Evolutionary conservation across 768 basidiomycete genomes (phyloP).

Genomic region (Sutorius australiensis): DNA sequence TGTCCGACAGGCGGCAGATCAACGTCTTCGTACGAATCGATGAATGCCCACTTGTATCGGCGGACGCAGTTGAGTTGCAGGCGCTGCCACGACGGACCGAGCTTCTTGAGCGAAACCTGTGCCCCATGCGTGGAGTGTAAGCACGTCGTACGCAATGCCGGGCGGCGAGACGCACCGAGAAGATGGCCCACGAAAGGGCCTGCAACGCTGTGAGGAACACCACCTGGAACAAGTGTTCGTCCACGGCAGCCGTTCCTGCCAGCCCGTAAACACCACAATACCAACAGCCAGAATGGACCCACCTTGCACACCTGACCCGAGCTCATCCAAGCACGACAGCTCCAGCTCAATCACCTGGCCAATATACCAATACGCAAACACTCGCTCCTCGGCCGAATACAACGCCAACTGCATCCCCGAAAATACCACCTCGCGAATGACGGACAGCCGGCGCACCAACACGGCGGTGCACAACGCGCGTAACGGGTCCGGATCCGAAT

Average conservation of each 20-base stretch:
- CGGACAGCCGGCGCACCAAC: conserved; percentile 55
- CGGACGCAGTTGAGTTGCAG: conserved; percentile 56
- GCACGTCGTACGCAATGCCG: no score
- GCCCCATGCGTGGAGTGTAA: no score
- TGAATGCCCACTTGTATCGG: conserved; percentile 79
- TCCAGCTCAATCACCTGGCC: conserved; percentile 55
- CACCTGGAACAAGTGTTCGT: conserved; percentile 49
- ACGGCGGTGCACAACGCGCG: conserved; percentile 31
- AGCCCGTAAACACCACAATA: neutral
- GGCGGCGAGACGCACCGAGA: conserved; percentile 40
- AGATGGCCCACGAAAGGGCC: conserved; percentile 49
- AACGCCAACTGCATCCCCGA: conserved; percentile 78
- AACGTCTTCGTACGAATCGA: conserved; percentile 53
- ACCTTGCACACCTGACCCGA: conserved; percentile 39
- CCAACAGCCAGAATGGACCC: conserved; percentile 25
- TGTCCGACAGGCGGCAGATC: conserved; percentile 43
- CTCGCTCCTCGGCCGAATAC: conserved; percentile 61
- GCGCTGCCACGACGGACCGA: conserved; percentile 47
- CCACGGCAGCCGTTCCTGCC: conserved; percentile 26
- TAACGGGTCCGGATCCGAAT: conserved; percentile 28
- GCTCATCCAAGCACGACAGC: conserved; percentile 47
- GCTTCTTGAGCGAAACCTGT: conserved; percentile 43
- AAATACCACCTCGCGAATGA: conserved; percentile 63
- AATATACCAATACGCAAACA: conserved; percentile 76
- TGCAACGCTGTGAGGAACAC: conserved; percentile 57